Percentiles rank a stretch among this genome's conserved stretches.
phyloP scores from a whole-genome alignment of 768 basidiomycete genomes.

The Hericium erinaceus region DNA sequence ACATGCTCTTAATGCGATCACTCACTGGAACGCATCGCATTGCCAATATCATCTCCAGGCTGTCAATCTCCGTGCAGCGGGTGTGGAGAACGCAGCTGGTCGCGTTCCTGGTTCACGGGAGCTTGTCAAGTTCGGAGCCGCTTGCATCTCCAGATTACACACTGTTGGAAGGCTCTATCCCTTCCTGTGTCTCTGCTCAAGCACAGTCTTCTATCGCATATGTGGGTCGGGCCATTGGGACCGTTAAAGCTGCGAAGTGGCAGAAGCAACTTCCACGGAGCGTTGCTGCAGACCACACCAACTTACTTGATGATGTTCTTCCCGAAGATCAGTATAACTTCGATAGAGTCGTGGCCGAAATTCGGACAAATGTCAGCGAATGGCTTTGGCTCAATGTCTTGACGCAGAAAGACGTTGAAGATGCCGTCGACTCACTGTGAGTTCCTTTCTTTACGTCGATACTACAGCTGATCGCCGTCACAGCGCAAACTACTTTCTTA shows the following conservation, averaged over 20 bases:
- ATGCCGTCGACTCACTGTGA: constrained; percentile 78
- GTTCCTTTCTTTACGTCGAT: constrained; percentile 19
- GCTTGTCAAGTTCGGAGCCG: constrained; percentile 53
- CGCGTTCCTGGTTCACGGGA: constrained; percentile 74
- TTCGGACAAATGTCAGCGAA: constrained; percentile 78
- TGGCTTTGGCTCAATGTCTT: constrained; percentile 92
- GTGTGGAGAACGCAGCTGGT: constrained; percentile 82
- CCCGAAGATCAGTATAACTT: constrained; percentile 73
- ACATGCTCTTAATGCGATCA: constrained; percentile 62
- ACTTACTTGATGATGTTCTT: constrained; percentile 53
- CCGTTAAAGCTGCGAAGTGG: constrained; percentile 72
- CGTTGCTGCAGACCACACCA: constrained; percentile 57
- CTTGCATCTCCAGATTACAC: constrained; percentile 50
- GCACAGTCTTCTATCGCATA: constrained; percentile 78
- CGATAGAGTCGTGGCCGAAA: constrained; percentile 62
- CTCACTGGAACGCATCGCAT: constrained; percentile 75
- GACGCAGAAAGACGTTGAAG: constrained; percentile 73
- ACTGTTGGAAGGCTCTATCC: constrained; percentile 59
- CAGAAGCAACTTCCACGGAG: constrained; percentile 66
- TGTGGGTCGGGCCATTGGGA: constrained; percentile 80
- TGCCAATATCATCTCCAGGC: constrained; percentile 55
- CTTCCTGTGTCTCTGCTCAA: constrained; percentile 62
- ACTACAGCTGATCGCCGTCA: constrained; percentile 5
- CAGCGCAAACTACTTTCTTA: constrained; percentile 82
- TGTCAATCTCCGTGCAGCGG: constrained; percentile 69